phyloP scores from a whole-genome alignment of 306 rosid species.

The Begonia loranthoides region DNA sequence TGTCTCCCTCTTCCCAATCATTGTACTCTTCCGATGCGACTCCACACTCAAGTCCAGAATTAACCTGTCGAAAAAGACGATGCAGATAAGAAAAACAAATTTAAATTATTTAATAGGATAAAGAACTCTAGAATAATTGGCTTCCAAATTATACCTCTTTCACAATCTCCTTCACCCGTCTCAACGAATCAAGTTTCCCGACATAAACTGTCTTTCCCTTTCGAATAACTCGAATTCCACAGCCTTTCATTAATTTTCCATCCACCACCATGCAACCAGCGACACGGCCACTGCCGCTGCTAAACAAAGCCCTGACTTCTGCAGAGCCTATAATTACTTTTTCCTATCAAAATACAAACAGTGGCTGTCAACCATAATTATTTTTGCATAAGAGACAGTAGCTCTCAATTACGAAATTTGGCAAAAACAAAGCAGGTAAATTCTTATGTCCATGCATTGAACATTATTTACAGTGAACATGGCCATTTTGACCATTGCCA shows the following conservation, averaged over 20 bases:
- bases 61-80: conserved; percentile 46
- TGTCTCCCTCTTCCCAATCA: conserved; percentile 83
- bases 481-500: no score
- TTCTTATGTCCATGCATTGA: conserved; percentile 1
- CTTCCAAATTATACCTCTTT: conserved; percentile 55
- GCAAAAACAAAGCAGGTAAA: conserved; percentile 3
- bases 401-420: neutral
- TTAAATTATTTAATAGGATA: no score
- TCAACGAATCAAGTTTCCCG: conserved; percentile 71
- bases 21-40: conserved; percentile 64
- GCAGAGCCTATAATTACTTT: conserved; percentile 70
- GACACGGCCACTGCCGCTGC: conserved; percentile 90
- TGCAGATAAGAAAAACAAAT: conserved; percentile 1
- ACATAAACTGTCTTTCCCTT: conserved; percentile 49
- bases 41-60: conserved; percentile 92
- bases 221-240: conserved; percentile 67
- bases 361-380: conserved; percentile 7
- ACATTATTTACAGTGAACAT: no score
- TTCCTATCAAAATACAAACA: conserved; percentile 42
- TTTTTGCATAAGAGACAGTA: conserved; percentile 1
- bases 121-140: conserved; percentile 3
- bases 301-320: conserved; percentile 70
- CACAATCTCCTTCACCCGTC: conserved; percentile 83
- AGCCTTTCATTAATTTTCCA: conserved; percentile 61
- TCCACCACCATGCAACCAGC: conserved; percentile 93